A percentile compares a stretch with the other conserved stretches of the same genome.
These are phyloP conservation scores for Aspergillus pseudoglaucus DNA, from an alignment of 2,329 filamentous ascomycete genomes.

Conservation along the genomic window DNA sequence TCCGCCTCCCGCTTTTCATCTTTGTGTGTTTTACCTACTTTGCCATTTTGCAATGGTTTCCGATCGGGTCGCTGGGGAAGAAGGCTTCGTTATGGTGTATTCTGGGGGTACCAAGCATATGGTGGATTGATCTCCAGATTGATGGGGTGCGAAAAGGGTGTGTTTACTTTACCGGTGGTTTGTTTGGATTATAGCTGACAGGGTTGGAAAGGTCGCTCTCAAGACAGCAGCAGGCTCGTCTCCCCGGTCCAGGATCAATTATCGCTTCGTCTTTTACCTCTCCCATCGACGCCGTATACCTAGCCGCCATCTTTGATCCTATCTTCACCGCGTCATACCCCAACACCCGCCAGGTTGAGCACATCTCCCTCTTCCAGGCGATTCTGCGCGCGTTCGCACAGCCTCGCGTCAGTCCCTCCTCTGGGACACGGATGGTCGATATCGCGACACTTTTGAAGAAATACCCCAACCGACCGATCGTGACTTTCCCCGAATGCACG, in stretches of 20 bases:
- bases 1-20: constrained; percentile 73
- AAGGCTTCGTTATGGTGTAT: constrained; percentile 85
- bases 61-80: constrained; percentile 60
- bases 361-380: constrained; percentile 68
- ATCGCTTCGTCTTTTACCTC: constrained; percentile 90
- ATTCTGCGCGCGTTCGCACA: constrained; percentile 65
- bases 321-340: constrained; percentile 87
- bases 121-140: constrained; percentile 98
- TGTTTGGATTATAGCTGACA: constrained; percentile 1
- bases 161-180: constrained; percentile 12
- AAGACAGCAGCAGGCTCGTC: constrained; percentile 63
- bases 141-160: constrained; percentile 91
- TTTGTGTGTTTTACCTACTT: constrained; percentile 66
- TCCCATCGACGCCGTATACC: constrained; percentile 86
- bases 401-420: constrained; percentile 45
- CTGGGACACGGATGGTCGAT: constrained; percentile 50
- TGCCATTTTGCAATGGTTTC: constrained; percentile 73
- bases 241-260: constrained; percentile 72
- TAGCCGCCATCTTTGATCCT: constrained; percentile 92
- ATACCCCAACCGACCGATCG: constrained; percentile 70
- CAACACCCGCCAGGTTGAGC: constrained; percentile 63
- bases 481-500: constrained; percentile 87
- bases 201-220: constrained; percentile 53
- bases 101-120: constrained; percentile 82
- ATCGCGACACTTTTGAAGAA: constrained; percentile 57